phyloP scores from a whole-genome alignment of 1,284 basidiomycete genomes.

The Cutaneotrichosporon mucoides region DNA sequence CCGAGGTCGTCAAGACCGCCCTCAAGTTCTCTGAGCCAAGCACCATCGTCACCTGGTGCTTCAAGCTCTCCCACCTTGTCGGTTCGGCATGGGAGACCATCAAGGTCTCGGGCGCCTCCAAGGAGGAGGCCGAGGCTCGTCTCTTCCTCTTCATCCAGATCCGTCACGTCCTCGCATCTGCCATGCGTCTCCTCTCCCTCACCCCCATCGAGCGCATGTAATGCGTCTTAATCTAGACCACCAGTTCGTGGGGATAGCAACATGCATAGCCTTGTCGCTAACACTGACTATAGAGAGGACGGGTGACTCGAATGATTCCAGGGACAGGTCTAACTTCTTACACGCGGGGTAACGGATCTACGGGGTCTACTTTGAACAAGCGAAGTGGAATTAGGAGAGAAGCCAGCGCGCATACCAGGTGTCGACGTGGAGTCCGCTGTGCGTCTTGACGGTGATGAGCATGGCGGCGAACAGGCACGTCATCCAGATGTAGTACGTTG shows the following conservation, averaged over 20 bases:
- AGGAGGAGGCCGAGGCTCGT: conserved; percentile 72
- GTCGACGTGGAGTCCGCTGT: neutral
- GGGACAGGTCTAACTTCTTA: no score
- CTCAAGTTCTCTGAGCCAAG: conserved; percentile 84
- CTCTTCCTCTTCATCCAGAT: conserved; percentile 87
- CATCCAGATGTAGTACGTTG: conserved; percentile 37
- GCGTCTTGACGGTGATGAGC: conserved; percentile 10
- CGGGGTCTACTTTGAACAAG: neutral
- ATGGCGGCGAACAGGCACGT: conserved; percentile 32
- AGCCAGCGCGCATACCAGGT: neutral
- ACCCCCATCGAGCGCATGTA: conserved; percentile 90
- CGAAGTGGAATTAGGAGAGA: neutral
- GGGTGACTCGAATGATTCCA: no score
- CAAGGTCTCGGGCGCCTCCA: conserved; percentile 70
- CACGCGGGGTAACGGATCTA: no score
- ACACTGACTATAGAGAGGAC: no score
- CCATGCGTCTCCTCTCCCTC: conserved; percentile 83
- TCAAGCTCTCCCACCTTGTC: conserved; percentile 50
- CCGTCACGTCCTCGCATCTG: conserved; percentile 78
- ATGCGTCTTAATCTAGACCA: neutral
- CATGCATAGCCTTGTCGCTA: neutral
- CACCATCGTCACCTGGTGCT: conserved; percentile 64
- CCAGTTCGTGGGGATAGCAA: neutral
- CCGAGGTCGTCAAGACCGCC: conserved; percentile 81
- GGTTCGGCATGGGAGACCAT: conserved; percentile 49